Base-by-base conservation (phyloP, 257 asterid species). In the Lavandula angustifolia region DNA sequence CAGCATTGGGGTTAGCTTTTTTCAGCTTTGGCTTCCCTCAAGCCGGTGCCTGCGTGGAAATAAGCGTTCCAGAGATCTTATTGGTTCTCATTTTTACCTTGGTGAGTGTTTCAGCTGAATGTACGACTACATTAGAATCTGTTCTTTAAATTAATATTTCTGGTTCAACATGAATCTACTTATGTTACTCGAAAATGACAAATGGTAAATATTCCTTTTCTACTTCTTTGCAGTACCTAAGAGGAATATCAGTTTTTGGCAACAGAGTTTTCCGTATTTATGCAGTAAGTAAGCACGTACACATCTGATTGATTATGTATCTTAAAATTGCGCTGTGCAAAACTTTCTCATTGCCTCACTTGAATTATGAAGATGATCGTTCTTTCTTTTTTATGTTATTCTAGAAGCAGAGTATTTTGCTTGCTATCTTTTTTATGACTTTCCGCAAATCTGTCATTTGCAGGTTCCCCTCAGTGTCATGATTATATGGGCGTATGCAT, bases 1-100 rank as follows among this genome's bases (percentile, higher is more conserved):
- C 97, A 31, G 82, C 95, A 34, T 84, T 94, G 73, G 96, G 99
- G 68, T 83, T 94, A 76, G 95, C 99, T 53, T 87, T 90, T 78
- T 83, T 94, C 72, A 86, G 95, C 85, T 90, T 80, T 75, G 99
- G 99, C 65, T 94, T 94, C 81, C 96, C 99, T 54, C 97, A 86
- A 74, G 99, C 99, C 32, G 97, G 97, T 60, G 88, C 87, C 33
- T 94, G 99, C 55, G 85, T 90, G 40, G 99, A 94, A 83, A 81
- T 94, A 54, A 86, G 97, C 79, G 81, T 90, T 73, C 99, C 99
- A 1, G 83, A 72, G 80, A 94, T 94, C 75, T 73, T 84, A 27
- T 79, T 94, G 75, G 82, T 87, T 82, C 96, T 94, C 66, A 57
- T 90, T 56, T 94, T 94, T 80, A 78, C 99, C 60, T 80, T 94